These are phyloP conservation scores for Penicillium nordicum DNA, from an alignment of 2,329 filamentous ascomycete species.

Conservation along the genomic window DNA sequence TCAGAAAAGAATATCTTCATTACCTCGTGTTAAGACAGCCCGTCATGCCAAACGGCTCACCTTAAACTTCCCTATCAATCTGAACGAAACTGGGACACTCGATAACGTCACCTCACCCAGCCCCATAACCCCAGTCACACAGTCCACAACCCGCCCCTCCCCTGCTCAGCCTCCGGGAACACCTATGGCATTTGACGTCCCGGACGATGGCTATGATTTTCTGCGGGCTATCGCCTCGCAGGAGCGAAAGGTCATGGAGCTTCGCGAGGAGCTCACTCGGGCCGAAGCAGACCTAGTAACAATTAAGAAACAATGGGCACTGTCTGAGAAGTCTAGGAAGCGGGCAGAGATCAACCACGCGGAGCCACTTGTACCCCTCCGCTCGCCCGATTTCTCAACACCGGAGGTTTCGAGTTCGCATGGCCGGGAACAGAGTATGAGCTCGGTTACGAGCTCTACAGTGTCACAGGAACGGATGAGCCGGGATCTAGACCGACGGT, in stretches of 20 bases:
- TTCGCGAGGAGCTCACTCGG: conserved; percentile 81
- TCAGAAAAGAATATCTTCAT: conserved; percentile 23
- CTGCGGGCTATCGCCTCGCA: conserved; percentile 89
- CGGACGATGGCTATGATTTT: conserved; percentile 61
- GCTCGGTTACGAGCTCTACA: conserved; percentile 25
- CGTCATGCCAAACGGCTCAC: conserved; percentile 47
- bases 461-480: conserved; percentile 37
- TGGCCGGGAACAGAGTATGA: conserved; percentile 27
- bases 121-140: conserved; percentile 33
- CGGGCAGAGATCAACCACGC: conserved; percentile 61
- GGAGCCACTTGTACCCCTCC: conserved; percentile 59
- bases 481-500: conserved; percentile 69
- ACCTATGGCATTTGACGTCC: conserved; percentile 29
- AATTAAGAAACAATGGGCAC: conserved; percentile 80
- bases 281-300: conserved; percentile 73
- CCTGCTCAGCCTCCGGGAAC: conserved; percentile 27
- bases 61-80: conserved; percentile 47
- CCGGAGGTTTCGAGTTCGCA: conserved; percentile 19
- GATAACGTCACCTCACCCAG: conserved; percentile 30
- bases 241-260: conserved; percentile 83
- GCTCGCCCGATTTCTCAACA: conserved; percentile 31
- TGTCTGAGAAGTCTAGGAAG: conserved; percentile 73
- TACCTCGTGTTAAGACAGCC: conserved; percentile 34
- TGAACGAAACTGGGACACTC: conserved; percentile 16
- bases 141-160: conserved; percentile 33